phyloP scores from a whole-genome alignment of 2,329 filamentous ascomycete species.

The Cylindrodendrum hubeiense region DNA sequence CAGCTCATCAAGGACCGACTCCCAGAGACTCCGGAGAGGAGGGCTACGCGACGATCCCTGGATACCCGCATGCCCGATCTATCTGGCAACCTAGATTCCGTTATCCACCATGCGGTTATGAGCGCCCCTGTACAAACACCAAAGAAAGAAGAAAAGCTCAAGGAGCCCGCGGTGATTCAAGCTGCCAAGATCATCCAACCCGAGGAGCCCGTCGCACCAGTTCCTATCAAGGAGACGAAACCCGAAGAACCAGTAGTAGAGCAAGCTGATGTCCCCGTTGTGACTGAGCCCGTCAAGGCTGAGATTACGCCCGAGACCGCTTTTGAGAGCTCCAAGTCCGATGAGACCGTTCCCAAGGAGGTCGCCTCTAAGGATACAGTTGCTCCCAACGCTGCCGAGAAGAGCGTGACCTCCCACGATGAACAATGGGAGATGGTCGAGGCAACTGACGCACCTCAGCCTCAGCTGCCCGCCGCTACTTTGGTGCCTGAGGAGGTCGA shows the following conservation, averaged over 20 bases:
- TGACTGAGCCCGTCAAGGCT: background rate
- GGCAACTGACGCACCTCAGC: constrained; percentile 16
- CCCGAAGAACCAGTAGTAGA: constrained; percentile 7
- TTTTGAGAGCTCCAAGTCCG: background rate
- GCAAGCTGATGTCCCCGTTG: background rate
- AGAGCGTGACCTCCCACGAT: constrained; percentile 24
- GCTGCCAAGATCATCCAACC: constrained; percentile 9
- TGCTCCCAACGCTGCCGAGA: background rate
- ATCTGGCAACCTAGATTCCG: constrained; percentile 24
- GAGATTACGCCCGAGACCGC: background rate
- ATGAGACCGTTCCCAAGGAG: background rate
- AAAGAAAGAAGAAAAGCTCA: constrained; percentile 13
- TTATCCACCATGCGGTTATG: background rate
- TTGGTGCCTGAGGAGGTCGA: constrained; percentile 23
- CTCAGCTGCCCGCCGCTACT: background rate
- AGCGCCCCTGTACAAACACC: background rate
- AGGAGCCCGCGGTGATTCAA: constrained; percentile 5
- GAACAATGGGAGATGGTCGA: constrained; percentile 32
- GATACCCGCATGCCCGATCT: constrained; percentile 39
- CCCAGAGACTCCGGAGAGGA: constrained; percentile 23
- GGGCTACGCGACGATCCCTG: constrained; percentile 23
- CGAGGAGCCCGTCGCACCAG: background rate
- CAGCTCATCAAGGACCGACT: constrained; percentile 37
- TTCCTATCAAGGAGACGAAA: background rate
- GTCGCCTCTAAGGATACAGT: background rate